Evolutionary conservation across 179 eudicot genomes (phyloP).

Genomic region (Carnegiea gigantea): DNA sequence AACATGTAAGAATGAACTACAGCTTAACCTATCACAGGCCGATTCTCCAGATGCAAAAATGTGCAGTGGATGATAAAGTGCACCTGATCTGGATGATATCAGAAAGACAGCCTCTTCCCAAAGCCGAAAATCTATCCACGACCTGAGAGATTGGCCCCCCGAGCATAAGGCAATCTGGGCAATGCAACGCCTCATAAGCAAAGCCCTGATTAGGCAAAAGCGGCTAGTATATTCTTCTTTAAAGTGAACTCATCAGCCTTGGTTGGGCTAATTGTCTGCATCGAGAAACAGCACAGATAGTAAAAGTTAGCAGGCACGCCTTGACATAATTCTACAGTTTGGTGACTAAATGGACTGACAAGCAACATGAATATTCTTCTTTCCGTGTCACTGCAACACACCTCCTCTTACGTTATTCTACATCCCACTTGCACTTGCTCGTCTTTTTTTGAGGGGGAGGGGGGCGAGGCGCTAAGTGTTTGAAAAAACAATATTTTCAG

Average conservation of each 20-base stretch:
- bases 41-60: constrained; percentile 36
- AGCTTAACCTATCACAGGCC: constrained; percentile 16
- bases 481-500: too few relatives aligned
- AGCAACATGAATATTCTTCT: not conserved
- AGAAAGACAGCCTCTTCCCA: constrained; percentile 16
- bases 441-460: too few relatives aligned
- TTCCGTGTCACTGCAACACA: too few relatives aligned
- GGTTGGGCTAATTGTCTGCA: constrained; percentile 78
- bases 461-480: too few relatives aligned
- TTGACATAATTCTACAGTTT: not conserved
- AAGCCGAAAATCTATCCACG: not conserved
- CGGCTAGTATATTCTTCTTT: constrained; percentile 80
- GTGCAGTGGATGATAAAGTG: constrained; percentile 12
- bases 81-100: constrained; percentile 3
- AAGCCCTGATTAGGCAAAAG: constrained; percentile 46
- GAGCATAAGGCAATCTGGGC: constrained; percentile 5
- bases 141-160: not conserved
- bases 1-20: constrained; percentile 15
- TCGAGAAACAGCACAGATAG: not conserved
- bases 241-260: constrained; percentile 92
- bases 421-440: too few relatives aligned
- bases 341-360: not conserved
- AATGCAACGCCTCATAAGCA: not conserved
- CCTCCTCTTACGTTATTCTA: too few relatives aligned
- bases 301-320: not conserved